Conservation (phyloP, 75 land plant species). For the Selaginella tamariscina region DNA sequence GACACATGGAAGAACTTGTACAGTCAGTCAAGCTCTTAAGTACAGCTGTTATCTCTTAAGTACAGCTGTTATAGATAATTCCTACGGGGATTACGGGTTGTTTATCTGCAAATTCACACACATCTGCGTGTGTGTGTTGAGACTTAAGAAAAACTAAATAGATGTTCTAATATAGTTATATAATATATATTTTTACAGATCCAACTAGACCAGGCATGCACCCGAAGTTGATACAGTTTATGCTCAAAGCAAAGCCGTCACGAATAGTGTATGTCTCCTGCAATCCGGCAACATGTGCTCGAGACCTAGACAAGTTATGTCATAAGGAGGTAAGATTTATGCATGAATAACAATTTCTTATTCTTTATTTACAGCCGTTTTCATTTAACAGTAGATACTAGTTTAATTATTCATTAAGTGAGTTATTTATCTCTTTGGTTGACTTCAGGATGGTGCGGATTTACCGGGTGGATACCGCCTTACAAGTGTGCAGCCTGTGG, state of each 20-base stretch:
- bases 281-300: constrained; percentile 97
- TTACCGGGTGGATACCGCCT: constrained; percentile 32
- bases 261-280: constrained; percentile 89
- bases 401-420: no score
- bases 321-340: constrained; percentile 58
- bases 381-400: no score
- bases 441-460: neutral
- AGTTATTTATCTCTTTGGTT: no score
- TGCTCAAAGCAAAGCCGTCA: constrained; percentile 49
- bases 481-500: constrained; percentile 68
- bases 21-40: no score
- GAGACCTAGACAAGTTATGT: constrained; percentile 81
- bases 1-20: no score
- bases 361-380: neutral
- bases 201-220: constrained; percentile 98
- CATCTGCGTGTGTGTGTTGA: no score
- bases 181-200: constrained; percentile 36
- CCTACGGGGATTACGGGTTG: no score
- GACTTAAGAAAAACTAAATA: no score
- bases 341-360: neutral
- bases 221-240: constrained; percentile 53
- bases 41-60: no score
- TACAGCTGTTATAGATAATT: no score
- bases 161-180: no score
- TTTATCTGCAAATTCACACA: no score